Evolutionary conservation across 208 protist species (phyloP).

Genomic region (Herpetomonas samuelpessoai): DNA sequence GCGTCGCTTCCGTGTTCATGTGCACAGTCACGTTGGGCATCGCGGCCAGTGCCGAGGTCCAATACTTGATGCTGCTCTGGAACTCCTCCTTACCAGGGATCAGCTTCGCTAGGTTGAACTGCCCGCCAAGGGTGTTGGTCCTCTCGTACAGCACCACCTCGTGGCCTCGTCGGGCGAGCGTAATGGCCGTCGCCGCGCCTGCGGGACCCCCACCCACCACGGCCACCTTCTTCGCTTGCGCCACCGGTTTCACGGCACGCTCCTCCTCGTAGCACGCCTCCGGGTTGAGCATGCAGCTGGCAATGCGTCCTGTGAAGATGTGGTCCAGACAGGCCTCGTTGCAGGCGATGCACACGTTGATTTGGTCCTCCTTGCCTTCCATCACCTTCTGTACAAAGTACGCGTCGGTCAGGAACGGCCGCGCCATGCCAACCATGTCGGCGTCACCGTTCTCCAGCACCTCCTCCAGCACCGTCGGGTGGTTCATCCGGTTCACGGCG

Average conservation of each 20-base stretch:
- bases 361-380: conserved; percentile 43
- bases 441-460: conserved; percentile 50
- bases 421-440: conserved; percentile 81
- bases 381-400: conserved; percentile 64
- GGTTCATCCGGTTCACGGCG: conserved; percentile 84
- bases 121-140: conserved; percentile 48
- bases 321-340: conserved; percentile 90
- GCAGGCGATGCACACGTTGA: conserved; percentile 91
- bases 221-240: conserved; percentile 41
- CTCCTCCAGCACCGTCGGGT: conserved; percentile 57
- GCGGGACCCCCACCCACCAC: conserved; percentile 79
- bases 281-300: conserved; percentile 84
- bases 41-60: conserved; percentile 28
- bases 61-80: conserved; percentile 77
- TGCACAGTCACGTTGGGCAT: conserved; percentile 33
- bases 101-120: conserved; percentile 85
- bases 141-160: conserved; percentile 67
- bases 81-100: conserved; percentile 89
- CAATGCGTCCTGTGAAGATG: conserved; percentile 43
- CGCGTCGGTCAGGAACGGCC: conserved; percentile 75
- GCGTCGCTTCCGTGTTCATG: conserved; percentile 20
- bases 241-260: conserved; percentile 22
- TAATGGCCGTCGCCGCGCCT: conserved; percentile 47
- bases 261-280: conserved; percentile 61
- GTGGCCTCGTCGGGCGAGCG: conserved; percentile 58